Conservation (phyloP, 768 basidiomycete genomes). For the Nidula microcarpa region DNA sequence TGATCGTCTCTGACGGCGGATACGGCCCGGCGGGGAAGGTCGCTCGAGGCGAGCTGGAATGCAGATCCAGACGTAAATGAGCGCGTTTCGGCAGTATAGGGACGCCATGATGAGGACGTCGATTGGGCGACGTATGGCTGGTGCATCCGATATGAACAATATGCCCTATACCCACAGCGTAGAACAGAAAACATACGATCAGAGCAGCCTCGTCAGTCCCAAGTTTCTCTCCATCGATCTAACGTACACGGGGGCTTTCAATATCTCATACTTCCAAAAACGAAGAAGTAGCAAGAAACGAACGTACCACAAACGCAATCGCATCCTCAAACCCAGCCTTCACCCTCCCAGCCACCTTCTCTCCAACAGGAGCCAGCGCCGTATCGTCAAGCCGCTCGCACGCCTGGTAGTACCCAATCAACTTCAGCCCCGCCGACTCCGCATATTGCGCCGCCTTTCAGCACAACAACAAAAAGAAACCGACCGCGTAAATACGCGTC, state of each 20-base stretch:
- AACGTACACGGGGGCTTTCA: not conserved
- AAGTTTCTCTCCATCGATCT: conserved; percentile 63
- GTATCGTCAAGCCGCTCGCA: conserved; percentile 60
- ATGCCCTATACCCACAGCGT: not conserved
- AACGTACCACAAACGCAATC: conserved; percentile 67
- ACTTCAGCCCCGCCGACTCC: conserved; percentile 40
- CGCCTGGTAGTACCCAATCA: conserved; percentile 79
- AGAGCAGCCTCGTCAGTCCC: conserved; percentile 50
- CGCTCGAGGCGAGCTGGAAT: conserved; percentile 43
- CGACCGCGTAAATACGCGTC: not conserved
- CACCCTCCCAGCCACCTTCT: conserved; percentile 57
- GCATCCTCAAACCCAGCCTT: conserved; percentile 52
- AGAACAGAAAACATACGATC: conserved; percentile 41
- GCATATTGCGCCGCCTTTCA: conserved; percentile 59
- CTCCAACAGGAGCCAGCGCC: conserved; percentile 61
- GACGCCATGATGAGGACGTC: conserved; percentile 44
- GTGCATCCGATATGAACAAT: not conserved
- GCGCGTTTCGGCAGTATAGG: conserved; percentile 26
- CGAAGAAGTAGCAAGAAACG: not conserved
- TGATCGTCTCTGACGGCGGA: conserved; percentile 44
- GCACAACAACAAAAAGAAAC: conserved; percentile 1
- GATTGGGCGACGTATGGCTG: conserved; percentile 51
- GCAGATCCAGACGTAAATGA: conserved; percentile 44
- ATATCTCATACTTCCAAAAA: not conserved
- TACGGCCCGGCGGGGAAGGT: conserved; percentile 44